These are phyloP conservation scores for Mortierella sp. DNA, from an alignment of 371 early-diverging fungal genomes.

Conservation along the genomic window DNA sequence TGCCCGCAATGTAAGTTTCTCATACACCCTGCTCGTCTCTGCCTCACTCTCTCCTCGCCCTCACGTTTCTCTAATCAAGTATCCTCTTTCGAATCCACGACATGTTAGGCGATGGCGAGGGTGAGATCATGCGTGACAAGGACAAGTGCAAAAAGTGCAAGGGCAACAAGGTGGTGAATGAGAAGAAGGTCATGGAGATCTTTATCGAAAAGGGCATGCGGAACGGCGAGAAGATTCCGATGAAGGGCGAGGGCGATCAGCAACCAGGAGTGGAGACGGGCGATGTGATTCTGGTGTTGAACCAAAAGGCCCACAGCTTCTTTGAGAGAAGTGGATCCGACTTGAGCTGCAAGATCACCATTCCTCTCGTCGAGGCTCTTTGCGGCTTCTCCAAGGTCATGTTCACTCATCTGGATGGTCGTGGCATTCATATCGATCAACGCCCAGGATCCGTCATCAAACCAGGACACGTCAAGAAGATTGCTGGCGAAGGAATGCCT, in stretches of 20 bases:
- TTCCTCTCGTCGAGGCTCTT: slow-evolving; percentile 91
- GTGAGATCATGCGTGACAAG: slow-evolving; percentile 80
- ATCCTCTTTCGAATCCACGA: neutral
- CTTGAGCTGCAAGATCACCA: slow-evolving; percentile 77
- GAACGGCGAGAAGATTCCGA: slow-evolving; percentile 89
- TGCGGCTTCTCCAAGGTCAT: slow-evolving; percentile 89
- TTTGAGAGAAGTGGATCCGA: slow-evolving; percentile 86
- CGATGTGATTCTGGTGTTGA: slow-evolving; percentile 88
- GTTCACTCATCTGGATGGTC: slow-evolving; percentile 92
- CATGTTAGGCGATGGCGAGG: slow-evolving; percentile 71
- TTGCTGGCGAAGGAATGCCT: slow-evolving; percentile 96
- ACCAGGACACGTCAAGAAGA: slow-evolving; percentile 83
- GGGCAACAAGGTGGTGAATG: slow-evolving; percentile 82
- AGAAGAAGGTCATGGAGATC: slow-evolving; percentile 91
- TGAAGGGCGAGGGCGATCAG: slow-evolving; percentile 93
- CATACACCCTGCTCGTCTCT: neutral
- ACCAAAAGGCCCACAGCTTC: slow-evolving; percentile 82
- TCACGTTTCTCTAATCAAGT: too few relatives aligned
- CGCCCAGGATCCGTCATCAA: slow-evolving; percentile 92
- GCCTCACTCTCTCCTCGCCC: too few relatives aligned
- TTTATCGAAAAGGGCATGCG: slow-evolving; percentile 94
- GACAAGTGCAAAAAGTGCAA: slow-evolving; percentile 90
- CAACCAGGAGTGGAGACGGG: slow-evolving; percentile 83
- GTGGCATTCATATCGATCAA: slow-evolving; percentile 87
- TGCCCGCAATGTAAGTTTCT: slow-evolving; percentile 66